Evolutionary conservation across 1,284 basidiomycete genomes (phyloP).

Genomic region (Tilletia indica): DNA sequence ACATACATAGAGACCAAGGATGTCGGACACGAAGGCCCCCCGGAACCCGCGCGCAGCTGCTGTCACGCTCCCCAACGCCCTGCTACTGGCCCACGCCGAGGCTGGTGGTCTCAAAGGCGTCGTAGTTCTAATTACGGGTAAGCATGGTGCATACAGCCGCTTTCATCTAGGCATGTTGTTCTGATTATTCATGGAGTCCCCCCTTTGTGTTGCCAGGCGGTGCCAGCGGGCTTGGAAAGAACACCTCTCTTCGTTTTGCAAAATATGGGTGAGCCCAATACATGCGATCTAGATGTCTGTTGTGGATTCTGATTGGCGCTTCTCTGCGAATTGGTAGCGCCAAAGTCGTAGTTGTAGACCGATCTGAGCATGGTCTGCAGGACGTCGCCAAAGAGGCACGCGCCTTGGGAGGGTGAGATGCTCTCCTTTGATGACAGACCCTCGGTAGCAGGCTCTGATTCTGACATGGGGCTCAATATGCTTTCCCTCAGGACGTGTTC

Average conservation of each 20-base stretch:
- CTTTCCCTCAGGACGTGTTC: conserved; percentile 58
- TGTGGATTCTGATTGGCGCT: neutral
- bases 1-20: neutral
- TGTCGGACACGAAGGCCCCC: neutral
- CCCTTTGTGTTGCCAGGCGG: conserved; percentile 57
- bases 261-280: conserved; percentile 59
- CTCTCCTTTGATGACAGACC: neutral
- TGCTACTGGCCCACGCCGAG: conserved; percentile 40
- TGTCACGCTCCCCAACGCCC: conserved; percentile 10
- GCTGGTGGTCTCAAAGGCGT: conserved; percentile 60
- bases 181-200: neutral
- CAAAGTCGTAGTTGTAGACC: conserved; percentile 64
- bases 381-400: conserved; percentile 60
- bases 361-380: conserved; percentile 58
- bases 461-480: neutral
- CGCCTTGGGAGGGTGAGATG: conserved; percentile 60
- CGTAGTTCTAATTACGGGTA: conserved; percentile 65
- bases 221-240: conserved; percentile 64
- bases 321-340: conserved; percentile 57
- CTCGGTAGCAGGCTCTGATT: too few species aligned
- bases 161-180: neutral
- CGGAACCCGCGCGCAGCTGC: conserved; percentile 4
- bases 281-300: too few species aligned
- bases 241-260: conserved; percentile 60
- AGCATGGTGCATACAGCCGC: neutral